A percentile compares a stretch with the other conserved stretches of the same genome.
Evolutionary conservation across 1,284 basidiomycete genomes (phyloP).

Genomic region (Apiotrichum akiyoshidainum): DNA sequence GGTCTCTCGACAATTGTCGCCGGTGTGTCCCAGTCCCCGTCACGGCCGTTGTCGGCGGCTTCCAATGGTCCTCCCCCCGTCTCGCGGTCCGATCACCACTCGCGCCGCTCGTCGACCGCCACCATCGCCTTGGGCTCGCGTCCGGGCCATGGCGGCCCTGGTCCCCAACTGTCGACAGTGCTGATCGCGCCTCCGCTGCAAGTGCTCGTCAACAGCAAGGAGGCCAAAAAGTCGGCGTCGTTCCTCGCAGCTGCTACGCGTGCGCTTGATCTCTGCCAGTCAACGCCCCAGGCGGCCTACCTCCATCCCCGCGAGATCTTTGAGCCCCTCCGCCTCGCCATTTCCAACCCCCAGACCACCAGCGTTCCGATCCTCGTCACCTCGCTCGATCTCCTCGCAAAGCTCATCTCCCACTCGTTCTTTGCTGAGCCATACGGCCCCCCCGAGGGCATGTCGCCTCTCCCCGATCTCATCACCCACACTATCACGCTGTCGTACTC

Average conservation of each 20-base stretch:
- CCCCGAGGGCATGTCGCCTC: conserved; percentile 59
- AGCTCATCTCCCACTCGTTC: conserved; percentile 93
- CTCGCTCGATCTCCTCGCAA: conserved; percentile 91
- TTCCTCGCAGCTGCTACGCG: conserved; percentile 75
- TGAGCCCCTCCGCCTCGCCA: conserved; percentile 85
- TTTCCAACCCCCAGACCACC: conserved; percentile 67
- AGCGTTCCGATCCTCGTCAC: conserved; percentile 89
- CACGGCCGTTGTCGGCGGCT: conserved; percentile 23
- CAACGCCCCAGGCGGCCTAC: conserved; percentile 54
- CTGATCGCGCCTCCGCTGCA: conserved; percentile 78
- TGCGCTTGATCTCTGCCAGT: conserved; percentile 78
- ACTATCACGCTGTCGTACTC: conserved; percentile 90
- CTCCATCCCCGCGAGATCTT: conserved; percentile 74
- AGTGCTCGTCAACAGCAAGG: conserved; percentile 78
- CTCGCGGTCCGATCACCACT: conserved; percentile 22
- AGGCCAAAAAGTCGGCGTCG: conserved; percentile 77
- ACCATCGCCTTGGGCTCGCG: conserved; percentile 38
- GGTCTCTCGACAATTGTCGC: neutral
- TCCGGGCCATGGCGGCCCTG: conserved; percentile 13
- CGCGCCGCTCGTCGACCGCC: conserved; percentile 33
- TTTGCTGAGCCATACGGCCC: conserved; percentile 61
- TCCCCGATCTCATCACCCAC: conserved; percentile 86
- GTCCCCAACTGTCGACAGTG: conserved; percentile 51
- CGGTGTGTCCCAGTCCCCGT: conserved; percentile 20
- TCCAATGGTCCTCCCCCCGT: neutral